Evolutionary conservation across 805 yeast genomes (phyloP), one percentile per base, ranked within the genome.

Genomic region (Metschnikowia shivogae): DNA sequence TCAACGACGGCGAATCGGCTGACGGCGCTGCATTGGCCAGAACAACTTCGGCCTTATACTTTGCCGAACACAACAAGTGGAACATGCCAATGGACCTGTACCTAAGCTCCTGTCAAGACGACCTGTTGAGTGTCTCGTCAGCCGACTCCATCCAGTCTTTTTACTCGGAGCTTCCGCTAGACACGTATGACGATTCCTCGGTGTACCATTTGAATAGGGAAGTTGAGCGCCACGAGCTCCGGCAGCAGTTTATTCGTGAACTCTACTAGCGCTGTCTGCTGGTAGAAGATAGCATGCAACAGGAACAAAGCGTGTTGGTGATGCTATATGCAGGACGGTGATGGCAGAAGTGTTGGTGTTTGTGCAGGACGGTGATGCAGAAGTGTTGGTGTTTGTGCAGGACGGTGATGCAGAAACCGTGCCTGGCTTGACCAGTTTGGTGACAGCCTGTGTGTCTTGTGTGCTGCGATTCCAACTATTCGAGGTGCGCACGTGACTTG

Each of bases 211-310:
- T 34, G 11, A 54, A 54, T 32, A 61, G 60, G 46, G 73, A 69
- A 38, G 51, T 52, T 40, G 74, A 70, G 50, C 58, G 72, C 46
- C 50, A 58, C 26, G 72, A 70, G 55, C 61, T 70, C 36, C 59
- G 75, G 36, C 55, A 63, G 44, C 73, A 68, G 47, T 62, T 70
- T 43, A 50, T 68, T 49, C 57, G 56, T 39, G 73, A 70, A 43
- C 58, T 70, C 44, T 53, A 53, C 38, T 53, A 29, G 32, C 7
- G 32, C 7, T 9, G 32, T 13, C 13, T 12, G 12, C 14, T 13
- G 8, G 8, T 22, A 6, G 6, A 22, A 6, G 6, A 22, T 22
- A 22, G 26, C 26, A 22, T 22, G 26, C 8, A 22, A 22, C 8
- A 22, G 8, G 8, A 22, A n/a, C n/a, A n/a, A n/a, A n/a, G n/a